Evolutionary conservation across 345 rosid species (phyloP), one percentile per base, ranked within the genome.

Genomic region (Gossypium anomalum): DNA sequence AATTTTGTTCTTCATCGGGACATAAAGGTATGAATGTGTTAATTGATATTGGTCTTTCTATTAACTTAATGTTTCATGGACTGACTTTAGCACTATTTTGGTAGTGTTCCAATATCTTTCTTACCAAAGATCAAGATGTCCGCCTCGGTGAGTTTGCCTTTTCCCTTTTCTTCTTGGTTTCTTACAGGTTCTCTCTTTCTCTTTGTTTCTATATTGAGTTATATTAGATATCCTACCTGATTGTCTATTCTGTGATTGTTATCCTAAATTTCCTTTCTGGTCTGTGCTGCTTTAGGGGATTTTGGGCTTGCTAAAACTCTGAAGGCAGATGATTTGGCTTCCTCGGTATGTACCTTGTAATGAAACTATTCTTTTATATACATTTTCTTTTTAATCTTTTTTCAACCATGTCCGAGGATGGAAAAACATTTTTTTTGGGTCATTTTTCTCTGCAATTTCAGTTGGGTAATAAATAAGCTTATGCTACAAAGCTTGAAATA

Each of bases 31-130:
- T 65, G 86, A 72, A 58, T 22, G 53, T 23, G 53, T 23, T 7
- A 51, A 12, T 76, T 61, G 66, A 56, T 73, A 58, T 19, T 79
- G 55, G 51, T 78, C 58, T 49, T 47, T 67, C 48, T 55, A 17
- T 78, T 76, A 19, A 47, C 70, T 80, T 58, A 15, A 6, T 57
- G 38, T 34, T 48, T 8, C 78, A 57, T 78, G 79, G 70, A 72
- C 86, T 88, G 71, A 87, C 75, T 57, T 78, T 63, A 49, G 61
- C 49, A 12, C 75, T 71, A 62, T 76, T 44, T 74, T 78, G 47
- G 75, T 89, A 95, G 99, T 95, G 99, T 80, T 95, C 99, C 68
- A 95, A 93, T 66, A 95, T 95, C 82, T 95, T 95, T 80, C 98
- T 95, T 78, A 93, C 98, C 55, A 95, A 89, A 87, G 98, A 93